Base-by-base conservation (phyloP, 768 basidiomycete species). In the Hydnum rufescens region DNA sequence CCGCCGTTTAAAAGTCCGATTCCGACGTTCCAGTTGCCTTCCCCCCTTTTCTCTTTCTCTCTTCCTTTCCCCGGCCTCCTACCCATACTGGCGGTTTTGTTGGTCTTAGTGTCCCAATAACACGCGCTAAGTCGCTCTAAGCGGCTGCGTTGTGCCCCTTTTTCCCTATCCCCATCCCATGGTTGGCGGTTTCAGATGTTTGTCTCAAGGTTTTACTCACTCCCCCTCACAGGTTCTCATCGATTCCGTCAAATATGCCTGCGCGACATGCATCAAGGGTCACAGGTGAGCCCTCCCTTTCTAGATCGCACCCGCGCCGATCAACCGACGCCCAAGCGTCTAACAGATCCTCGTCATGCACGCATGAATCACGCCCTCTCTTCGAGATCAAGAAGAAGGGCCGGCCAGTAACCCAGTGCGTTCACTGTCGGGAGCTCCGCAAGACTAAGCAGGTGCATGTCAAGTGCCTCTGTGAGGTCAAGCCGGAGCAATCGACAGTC, bases 321-420 rank as follows among this genome's bases (percentile, higher is more conserved):
- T n/a, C n/a, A n/a, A n/a, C n/a, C n/a, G n/a, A 39, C 34, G 34
- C 34, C 8, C 34, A 39, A 8, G 19, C 34, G 19, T 8, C 8
- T 0, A 89, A 95, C 61, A 78, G 90, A 51, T 90, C 89, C 8
- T 88, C 87, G 2, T 77, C 77, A 13, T 95, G 90, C 64, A 74
- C 74, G 47, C 90, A 95, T 62, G 77, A 77, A 29, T 84, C 88
- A 58, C 72, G 90, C 19, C 87, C 88, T 3, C 70, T 95, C n/a
- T 89, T 85, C 57, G 86, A 92, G 64, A 79, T 93, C 54, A 86
- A 89, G 71, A 85, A 82, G 70, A 90, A 93, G 63, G 90, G 90
- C 2, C 74, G 90, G 4, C 90, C 90, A 0, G 75, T 88, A 16
- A 87, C 89, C 4, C 89, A 93, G 63, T 95, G 90, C 66, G 72